These are phyloP conservation scores for Pilaira anomala DNA, from an alignment of 192 early-diverging fungal genomes.

Conservation along the genomic window DNA sequence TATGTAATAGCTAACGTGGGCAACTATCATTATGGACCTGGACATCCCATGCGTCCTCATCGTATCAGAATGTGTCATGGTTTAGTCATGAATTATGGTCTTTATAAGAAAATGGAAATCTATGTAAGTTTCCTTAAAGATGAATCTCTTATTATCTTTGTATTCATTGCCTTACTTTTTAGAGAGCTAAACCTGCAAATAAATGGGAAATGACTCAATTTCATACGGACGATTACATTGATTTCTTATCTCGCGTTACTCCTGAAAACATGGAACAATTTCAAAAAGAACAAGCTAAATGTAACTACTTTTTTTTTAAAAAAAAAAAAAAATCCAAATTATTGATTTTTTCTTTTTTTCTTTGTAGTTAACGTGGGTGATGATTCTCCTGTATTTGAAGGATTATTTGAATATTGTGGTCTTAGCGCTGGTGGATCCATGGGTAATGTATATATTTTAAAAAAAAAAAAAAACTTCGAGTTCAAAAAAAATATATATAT, in stretches of 20 bases:
- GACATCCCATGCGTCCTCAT: conserved; percentile 98
- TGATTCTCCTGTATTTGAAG: conserved; percentile 97
- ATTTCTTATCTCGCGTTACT: conserved; percentile 77
- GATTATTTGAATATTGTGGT: conserved; percentile 91
- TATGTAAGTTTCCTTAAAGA: conserved; percentile 41
- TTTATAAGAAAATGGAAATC: conserved; percentile 91
- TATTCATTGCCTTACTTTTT: background rate
- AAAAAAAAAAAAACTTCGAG: too few relatives aligned
- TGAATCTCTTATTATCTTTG: background rate
- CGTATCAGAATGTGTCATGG: conserved; percentile 92
- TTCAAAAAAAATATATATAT: background rate
- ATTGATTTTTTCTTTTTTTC: conserved; percentile 14
- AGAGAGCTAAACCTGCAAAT: conserved; percentile 45
- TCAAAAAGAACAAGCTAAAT: conserved; percentile 65
- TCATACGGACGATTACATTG: conserved; percentile 91
- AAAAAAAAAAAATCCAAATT: background rate
- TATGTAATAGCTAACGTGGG: conserved; percentile 59
- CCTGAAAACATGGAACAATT: conserved; percentile 72
- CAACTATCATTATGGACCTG: conserved; percentile 85
- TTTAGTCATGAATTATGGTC: conserved; percentile 87
- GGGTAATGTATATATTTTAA: conserved; percentile 43
- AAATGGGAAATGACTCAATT: conserved; percentile 86
- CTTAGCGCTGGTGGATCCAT: conserved; percentile 92
- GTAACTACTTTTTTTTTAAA: conserved; percentile 26
- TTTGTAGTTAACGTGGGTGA: conserved; percentile 73